Evolutionary conservation across 2,329 filamentous ascomycete genomes (phyloP).

Genomic region (Diplodia intermedia): DNA sequence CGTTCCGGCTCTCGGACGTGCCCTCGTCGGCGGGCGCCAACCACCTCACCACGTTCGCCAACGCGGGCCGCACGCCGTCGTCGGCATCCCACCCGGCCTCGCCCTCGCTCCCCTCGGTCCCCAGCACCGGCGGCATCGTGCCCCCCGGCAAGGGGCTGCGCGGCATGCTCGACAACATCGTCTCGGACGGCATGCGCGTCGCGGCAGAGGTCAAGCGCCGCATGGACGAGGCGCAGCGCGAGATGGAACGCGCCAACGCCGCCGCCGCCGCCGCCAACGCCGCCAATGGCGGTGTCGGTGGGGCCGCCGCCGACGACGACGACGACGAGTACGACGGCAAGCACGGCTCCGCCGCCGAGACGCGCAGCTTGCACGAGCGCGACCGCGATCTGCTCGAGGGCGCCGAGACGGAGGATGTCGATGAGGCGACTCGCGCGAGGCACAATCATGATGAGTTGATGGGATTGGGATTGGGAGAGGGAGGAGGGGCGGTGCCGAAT

Average conservation of each 20-base stretch:
- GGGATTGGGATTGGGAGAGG: neutral
- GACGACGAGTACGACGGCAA: constrained; percentile 67
- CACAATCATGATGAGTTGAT: too few relatives aligned
- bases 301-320: constrained; percentile 56
- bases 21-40: constrained; percentile 68
- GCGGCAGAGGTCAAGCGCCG: constrained; percentile 88
- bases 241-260: constrained; percentile 69
- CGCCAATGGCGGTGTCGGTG: constrained; percentile 32
- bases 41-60: constrained; percentile 85
- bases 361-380: constrained; percentile 35
- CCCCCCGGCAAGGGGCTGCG: constrained; percentile 77
- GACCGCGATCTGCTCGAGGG: constrained; percentile 58
- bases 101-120: constrained; percentile 39
- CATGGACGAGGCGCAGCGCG: constrained; percentile 94
- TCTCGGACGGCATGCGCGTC: constrained; percentile 95
- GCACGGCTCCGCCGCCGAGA: constrained; percentile 33
- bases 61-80: constrained; percentile 58
- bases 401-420: constrained; percentile 56
- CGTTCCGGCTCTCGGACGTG: constrained; percentile 82
- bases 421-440: constrained; percentile 5
- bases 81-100: constrained; percentile 40
- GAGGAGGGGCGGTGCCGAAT: constrained; percentile 2
- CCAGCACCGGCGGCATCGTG: constrained; percentile 62
- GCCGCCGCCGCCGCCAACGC: constrained; percentile 53
- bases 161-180: constrained; percentile 95